Evolutionary conservation across 2,329 filamentous ascomycete genomes (phyloP).

Genomic region (Verticillium dahliae): DNA sequence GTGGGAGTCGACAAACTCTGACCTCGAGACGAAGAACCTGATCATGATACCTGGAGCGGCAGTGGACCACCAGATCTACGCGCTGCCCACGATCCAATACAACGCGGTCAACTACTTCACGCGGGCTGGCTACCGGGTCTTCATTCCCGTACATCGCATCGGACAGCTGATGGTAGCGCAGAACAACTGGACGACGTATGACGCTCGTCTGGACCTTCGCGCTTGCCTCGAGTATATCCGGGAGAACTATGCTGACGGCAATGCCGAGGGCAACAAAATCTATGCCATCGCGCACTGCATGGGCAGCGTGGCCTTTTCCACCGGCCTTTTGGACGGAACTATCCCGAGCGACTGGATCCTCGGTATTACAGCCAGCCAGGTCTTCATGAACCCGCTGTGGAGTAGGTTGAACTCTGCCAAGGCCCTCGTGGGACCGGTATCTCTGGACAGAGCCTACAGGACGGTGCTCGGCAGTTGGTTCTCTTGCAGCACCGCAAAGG

Average conservation of each 20-base stretch:
- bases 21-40: slow-evolving; percentile 37
- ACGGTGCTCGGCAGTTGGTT: slow-evolving; percentile 47
- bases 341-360: slow-evolving; percentile 50
- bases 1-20: slow-evolving; percentile 43
- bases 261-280: slow-evolving; percentile 27
- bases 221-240: slow-evolving; percentile 50
- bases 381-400: slow-evolving; percentile 59
- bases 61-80: slow-evolving; percentile 57
- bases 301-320: slow-evolving; percentile 52
- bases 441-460: slow-evolving; percentile 42
- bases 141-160: slow-evolving; percentile 51
- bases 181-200: slow-evolving; percentile 51
- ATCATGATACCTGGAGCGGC: slow-evolving; percentile 57
- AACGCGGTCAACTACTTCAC: slow-evolving; percentile 60
- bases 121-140: slow-evolving; percentile 53
- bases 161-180: slow-evolving; percentile 43
- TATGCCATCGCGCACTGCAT: slow-evolving; percentile 59
- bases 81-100: slow-evolving; percentile 55
- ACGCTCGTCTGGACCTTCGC: slow-evolving; percentile 51
- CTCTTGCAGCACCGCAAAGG: slow-evolving; percentile 37
- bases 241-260: slow-evolving; percentile 20
- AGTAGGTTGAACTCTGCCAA: slow-evolving; percentile 50
- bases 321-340: slow-evolving; percentile 55
- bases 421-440: slow-evolving; percentile 37
- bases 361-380: slow-evolving; percentile 53